Evolutionary conservation across 352 stramenopile genomes (phyloP).

Genomic region (Blastocystis sp.): DNA sequence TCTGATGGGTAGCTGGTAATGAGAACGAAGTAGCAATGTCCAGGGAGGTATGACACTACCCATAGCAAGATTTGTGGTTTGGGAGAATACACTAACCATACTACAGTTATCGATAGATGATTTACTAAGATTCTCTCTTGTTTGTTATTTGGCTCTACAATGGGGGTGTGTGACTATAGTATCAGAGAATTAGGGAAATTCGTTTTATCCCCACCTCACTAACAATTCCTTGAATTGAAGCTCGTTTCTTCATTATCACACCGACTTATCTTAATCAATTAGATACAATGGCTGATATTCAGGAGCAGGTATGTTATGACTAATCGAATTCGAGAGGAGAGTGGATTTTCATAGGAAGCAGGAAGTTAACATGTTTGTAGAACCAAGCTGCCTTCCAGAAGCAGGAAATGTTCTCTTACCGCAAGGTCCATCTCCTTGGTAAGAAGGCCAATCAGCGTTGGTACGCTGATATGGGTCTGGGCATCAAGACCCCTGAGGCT

Average conservation of each 20-base stretch:
- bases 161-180: too few species aligned
- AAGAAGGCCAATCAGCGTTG: conserved; percentile 62
- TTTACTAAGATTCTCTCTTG: too few species aligned
- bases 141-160: too few species aligned
- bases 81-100: too few species aligned
- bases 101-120: too few species aligned
- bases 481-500: conserved; percentile 49
- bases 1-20: background rate
- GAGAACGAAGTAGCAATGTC: too few species aligned
- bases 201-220: too few species aligned
- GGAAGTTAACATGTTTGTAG: background rate
- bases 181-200: too few species aligned
- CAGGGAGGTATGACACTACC: too few species aligned
- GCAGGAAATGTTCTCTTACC: conserved; percentile 62
- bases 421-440: conserved; percentile 56
- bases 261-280: conserved; percentile 29
- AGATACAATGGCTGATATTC: conserved; percentile 48
- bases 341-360: background rate
- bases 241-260: background rate
- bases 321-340: background rate
- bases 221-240: background rate
- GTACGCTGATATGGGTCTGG: conserved; percentile 56
- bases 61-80: too few species aligned
- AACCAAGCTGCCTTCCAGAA: conserved; percentile 62
- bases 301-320: conserved; percentile 42